Evolutionary conservation across 192 early-diverging fungal species (phyloP).

Genomic region (Linnemannia hyalina): DNA sequence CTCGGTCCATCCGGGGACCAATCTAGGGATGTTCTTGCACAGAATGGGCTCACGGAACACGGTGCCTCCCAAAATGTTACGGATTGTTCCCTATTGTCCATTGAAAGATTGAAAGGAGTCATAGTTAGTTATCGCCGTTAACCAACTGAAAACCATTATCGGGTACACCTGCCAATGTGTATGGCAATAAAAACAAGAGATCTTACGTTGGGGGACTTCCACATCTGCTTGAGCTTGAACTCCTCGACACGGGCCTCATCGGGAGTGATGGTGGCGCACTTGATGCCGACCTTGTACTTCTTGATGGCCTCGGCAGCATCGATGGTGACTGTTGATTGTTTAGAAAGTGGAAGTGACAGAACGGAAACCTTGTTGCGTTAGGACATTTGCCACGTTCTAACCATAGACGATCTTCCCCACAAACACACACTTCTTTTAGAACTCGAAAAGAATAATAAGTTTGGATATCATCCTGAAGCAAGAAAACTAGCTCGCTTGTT

Average conservation of each 20-base stretch:
- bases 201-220: slow-evolving; percentile 90
- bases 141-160: neutral
- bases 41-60: slow-evolving; percentile 98
- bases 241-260: slow-evolving; percentile 95
- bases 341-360: neutral
- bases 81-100: slow-evolving; percentile 78
- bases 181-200: neutral
- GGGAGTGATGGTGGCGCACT: slow-evolving; percentile 98
- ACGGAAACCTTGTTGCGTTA: neutral
- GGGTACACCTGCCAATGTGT: no score
- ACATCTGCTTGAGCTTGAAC: slow-evolving; percentile 97
- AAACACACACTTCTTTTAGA: neutral
- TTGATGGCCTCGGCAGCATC: slow-evolving; percentile 95
- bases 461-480: neutral
- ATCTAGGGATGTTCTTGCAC: slow-evolving; percentile 90
- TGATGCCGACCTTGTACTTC: slow-evolving; percentile 98
- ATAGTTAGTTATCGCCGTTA: neutral
- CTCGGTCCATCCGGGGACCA: slow-evolving; percentile 94
- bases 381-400: neutral
- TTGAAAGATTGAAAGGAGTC: neutral
- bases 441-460: neutral
- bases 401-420: neutral
- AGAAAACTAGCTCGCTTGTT: neutral
- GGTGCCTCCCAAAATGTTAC: slow-evolving; percentile 95
- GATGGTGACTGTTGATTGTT: slow-evolving; percentile 74